Base-by-base conservation (phyloP, 1,284 basidiomycete genomes). In the Serendipita sp. region DNA sequence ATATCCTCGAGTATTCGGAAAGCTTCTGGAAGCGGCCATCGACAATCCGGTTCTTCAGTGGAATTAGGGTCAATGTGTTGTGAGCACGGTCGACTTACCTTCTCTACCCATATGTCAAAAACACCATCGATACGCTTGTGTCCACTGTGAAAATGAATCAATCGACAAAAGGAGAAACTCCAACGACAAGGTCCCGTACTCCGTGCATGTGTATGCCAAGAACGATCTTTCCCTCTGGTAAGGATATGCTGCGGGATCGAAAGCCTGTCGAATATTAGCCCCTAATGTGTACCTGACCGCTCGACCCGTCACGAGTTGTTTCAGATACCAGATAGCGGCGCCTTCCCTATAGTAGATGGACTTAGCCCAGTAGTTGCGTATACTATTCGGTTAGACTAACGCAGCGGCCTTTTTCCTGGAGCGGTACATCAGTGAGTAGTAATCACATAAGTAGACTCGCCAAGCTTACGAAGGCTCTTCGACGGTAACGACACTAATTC, bases 271-370 rank as follows among this genome's bases (percentile, higher is more conserved):
- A 8, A 29, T n/a, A 29, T 22, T 17, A n/a, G 45, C 34, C 22
- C 53, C 53, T 10, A 26, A 58, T 22, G 53, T 58, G 29, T 35
- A 58, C 10, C 50, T 42, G n/a, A 32, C 49, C 3, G 62, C 62
- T 13, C 62, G 30, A 1, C 49, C 62, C n/a, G 17, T 38, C 12
- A 62, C 62, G n/a, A 42, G 35, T 38, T 62, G 62, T 17, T 41
- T 55, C 3, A 62, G 29, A n/a, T 38, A 62, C 62, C 62, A 62
- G 2, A 58, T 55, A 3, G 50, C 41, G 13, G 62, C 45, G 10
- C 62, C 62, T 26, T 62, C 62, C 5, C 49, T 58, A 34, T 10
- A 10, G 10, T 26, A 10, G 29, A 10, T 58, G 32, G 34, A 12
- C 15, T 26, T 1, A 32, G 53, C 10, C 10, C 38, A 6, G 38